These are phyloP conservation scores for Eutrema yunnanense DNA, from an alignment of 345 rosid species.

Conservation along the genomic window DNA sequence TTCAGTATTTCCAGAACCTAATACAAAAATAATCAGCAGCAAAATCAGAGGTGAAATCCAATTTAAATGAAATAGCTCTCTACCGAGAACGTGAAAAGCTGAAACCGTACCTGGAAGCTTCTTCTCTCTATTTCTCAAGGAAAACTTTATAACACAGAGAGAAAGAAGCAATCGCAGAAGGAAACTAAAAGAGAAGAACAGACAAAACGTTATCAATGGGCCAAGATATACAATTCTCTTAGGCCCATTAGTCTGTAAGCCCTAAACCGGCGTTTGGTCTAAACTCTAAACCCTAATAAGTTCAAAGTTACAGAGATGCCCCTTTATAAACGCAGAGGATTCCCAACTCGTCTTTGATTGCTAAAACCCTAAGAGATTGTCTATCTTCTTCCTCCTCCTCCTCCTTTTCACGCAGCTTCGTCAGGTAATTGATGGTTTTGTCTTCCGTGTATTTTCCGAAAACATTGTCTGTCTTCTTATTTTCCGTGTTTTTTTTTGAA, in stretches of 20 bases:
- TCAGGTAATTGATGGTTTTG: background rate
- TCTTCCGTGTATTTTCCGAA: too few relatives aligned
- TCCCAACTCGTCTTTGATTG: background rate
- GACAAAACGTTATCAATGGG: background rate
- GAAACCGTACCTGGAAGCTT: slow-evolving; percentile 17
- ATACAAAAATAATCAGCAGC: background rate
- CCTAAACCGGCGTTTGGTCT: background rate
- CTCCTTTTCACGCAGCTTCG: background rate
- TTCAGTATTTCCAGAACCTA: background rate
- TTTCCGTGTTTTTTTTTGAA: background rate
- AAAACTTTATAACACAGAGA: background rate
- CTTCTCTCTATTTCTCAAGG: background rate
- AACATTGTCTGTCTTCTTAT: too few relatives aligned
- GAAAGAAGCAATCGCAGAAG: background rate
- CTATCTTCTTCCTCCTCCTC: background rate
- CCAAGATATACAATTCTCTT: background rate
- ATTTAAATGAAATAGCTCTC: background rate
- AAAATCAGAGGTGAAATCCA: background rate
- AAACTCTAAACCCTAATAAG: background rate
- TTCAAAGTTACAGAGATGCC: background rate
- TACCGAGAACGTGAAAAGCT: background rate
- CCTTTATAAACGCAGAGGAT: background rate
- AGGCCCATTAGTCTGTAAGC: background rate
- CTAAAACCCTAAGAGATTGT: slow-evolving; percentile 12
- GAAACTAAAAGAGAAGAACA: background rate